phyloP scores from a whole-genome alignment of 2,329 filamentous ascomycete species.

The Penicillium sp. region DNA sequence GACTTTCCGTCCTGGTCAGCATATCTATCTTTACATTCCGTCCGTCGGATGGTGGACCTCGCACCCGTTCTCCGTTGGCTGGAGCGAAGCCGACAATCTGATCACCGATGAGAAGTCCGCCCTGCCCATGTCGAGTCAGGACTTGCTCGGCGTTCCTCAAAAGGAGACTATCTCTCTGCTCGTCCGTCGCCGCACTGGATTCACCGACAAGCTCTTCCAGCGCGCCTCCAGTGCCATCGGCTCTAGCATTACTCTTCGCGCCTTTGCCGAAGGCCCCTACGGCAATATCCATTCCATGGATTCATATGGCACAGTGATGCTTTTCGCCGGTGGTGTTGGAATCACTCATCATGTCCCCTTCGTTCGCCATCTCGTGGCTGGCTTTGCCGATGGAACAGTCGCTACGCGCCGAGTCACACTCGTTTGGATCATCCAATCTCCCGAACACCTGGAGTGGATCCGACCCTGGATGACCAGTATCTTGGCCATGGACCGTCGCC shows the following conservation, averaged over 20 bases:
- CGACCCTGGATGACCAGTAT: constrained; percentile 79
- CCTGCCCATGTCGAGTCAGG: constrained; percentile 48
- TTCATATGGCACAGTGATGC: constrained; percentile 86
- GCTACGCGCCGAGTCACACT: constrained; percentile 79
- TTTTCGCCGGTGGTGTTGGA: constrained; percentile 89
- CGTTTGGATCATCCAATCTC: constrained; percentile 89
- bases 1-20: constrained; percentile 66
- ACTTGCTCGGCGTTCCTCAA: constrained; percentile 47
- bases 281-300: constrained; percentile 77
- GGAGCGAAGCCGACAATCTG: constrained; percentile 61
- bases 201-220: constrained; percentile 79
- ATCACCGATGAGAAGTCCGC: constrained; percentile 38
- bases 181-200: constrained; percentile 81
- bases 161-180: constrained; percentile 72
- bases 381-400: constrained; percentile 67
- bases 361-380: constrained; percentile 71
- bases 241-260: constrained; percentile 61
- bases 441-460: constrained; percentile 89
- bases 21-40: constrained; percentile 71
- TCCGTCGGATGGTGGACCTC: constrained; percentile 67
- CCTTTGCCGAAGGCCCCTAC: constrained; percentile 87
- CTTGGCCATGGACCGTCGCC: constrained; percentile 73
- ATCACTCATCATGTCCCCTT: constrained; percentile 95
- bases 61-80: constrained; percentile 77
- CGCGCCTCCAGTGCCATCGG: constrained; percentile 58